phyloP scores from a whole-genome alignment of 495 filamentous ascomycete genomes.

The Margaritispora aquatica region DNA sequence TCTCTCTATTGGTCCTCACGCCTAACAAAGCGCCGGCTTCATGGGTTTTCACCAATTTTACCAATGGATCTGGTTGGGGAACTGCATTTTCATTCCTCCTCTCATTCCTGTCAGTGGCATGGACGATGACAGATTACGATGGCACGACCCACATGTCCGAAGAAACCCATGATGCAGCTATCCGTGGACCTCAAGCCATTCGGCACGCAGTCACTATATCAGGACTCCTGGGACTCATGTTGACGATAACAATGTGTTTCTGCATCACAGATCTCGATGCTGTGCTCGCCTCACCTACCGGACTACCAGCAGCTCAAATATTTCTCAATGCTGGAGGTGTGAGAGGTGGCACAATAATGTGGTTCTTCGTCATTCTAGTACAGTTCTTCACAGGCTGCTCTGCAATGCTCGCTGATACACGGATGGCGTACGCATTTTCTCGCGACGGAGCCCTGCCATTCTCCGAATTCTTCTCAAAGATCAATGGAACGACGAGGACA shows the following conservation, averaged over 20 bases:
- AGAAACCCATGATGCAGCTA: slow-evolving; percentile 65
- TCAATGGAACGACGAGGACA: slow-evolving; percentile 53
- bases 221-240: slow-evolving; percentile 55
- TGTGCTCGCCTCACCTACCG: slow-evolving; percentile 55
- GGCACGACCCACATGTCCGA: slow-evolving; percentile 73
- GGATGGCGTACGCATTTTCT: slow-evolving; percentile 70
- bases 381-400: slow-evolving; percentile 69
- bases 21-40: slow-evolving; percentile 56
- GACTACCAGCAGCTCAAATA: slow-evolving; percentile 64
- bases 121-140: slow-evolving; percentile 75
- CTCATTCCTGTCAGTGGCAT: slow-evolving; percentile 62
- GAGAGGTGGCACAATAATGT: slow-evolving; percentile 58
- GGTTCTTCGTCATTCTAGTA: slow-evolving; percentile 62
- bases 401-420: slow-evolving; percentile 63
- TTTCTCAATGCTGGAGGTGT: slow-evolving; percentile 62
- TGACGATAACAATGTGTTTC: slow-evolving; percentile 64
- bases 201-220: slow-evolving; percentile 59
- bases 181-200: slow-evolving; percentile 60
- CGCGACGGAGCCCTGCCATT: slow-evolving; percentile 65
- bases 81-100: slow-evolving; percentile 18
- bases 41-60: slow-evolving; percentile 61
- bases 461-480: slow-evolving; percentile 51
- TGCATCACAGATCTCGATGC: slow-evolving; percentile 59
- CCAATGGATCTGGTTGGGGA: slow-evolving; percentile 23
- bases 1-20: slow-evolving; percentile 54